A percentile compares a stretch with the other conserved stretches of the same genome.
These are phyloP conservation scores for Diaporthe citri DNA, from an alignment of 2,329 filamentous ascomycete genomes.

Conservation along the genomic window DNA sequence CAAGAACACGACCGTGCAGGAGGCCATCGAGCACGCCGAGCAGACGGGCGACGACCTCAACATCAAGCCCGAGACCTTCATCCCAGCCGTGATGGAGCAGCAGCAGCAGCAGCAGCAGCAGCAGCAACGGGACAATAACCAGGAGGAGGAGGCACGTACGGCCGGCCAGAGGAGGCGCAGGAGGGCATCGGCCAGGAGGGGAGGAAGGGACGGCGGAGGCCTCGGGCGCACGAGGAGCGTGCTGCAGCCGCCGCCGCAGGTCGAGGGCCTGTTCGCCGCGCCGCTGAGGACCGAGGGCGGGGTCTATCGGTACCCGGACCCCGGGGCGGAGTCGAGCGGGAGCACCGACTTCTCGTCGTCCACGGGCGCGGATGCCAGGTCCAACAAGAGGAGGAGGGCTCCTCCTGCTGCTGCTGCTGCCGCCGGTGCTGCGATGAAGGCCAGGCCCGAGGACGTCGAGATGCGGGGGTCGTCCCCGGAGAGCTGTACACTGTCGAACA, in stretches of 20 bases:
- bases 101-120: conserved; percentile 49
- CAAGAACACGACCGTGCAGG: conserved; percentile 78
- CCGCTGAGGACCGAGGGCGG: conserved; percentile 76
- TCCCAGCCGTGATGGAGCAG: conserved; percentile 66
- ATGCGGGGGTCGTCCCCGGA: conserved; percentile 68
- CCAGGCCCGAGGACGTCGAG: conserved; percentile 54
- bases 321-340: conserved; percentile 65
- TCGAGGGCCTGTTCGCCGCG: conserved; percentile 84
- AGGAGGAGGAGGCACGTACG: conserved; percentile 35
- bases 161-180: conserved; percentile 33
- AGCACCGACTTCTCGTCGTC: conserved; percentile 58
- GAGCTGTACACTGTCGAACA: conserved; percentile 68
- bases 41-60: conserved; percentile 89
- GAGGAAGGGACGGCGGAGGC: conserved; percentile 45
- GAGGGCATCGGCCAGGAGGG: conserved; percentile 41
- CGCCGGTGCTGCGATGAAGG: conserved; percentile 44
- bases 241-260: conserved; percentile 78
- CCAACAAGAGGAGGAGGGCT: neutral
- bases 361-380: neutral
- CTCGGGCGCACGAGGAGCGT: conserved; percentile 65
- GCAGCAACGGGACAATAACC: conserved; percentile 45
- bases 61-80: conserved; percentile 88
- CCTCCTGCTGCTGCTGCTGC: too few relatives aligned
- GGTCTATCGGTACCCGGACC: conserved; percentile 76
- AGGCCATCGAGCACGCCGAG: conserved; percentile 87